A percentile compares a stretch with the other conserved stretches of the same genome.
Conservation (phyloP, 1,284 basidiomycete genomes). For the Trametes hirsuta region DNA sequence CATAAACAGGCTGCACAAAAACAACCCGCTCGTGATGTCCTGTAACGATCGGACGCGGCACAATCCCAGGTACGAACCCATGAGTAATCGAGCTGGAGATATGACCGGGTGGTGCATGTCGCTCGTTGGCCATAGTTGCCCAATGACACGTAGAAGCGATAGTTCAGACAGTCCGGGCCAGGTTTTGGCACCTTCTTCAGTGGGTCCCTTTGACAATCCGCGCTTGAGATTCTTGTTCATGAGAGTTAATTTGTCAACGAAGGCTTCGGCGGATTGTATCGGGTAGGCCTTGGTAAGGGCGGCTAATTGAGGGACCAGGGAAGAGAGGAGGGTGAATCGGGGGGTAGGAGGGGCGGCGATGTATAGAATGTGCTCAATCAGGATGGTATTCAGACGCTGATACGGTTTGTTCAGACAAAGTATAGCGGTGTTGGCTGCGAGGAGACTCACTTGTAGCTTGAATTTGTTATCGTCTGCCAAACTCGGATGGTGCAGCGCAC, state of each 20-base stretch:
- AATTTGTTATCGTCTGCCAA: conserved; percentile 90
- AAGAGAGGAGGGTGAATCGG: conserved; percentile 62
- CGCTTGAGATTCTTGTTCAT: conserved; percentile 96
- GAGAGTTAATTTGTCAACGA: conserved; percentile 81
- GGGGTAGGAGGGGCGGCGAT: conserved; percentile 68
- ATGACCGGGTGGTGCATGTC: conserved; percentile 92
- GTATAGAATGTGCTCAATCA: conserved; percentile 93
- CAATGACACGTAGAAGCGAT: conserved; percentile 79
- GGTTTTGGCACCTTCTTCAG: conserved; percentile 70
- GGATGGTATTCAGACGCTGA: conserved; percentile 75
- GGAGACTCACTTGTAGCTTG: conserved; percentile 76
- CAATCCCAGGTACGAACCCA: conserved; percentile 91
- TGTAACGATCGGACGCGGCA: conserved; percentile 74
- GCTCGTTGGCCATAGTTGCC: conserved; percentile 90
- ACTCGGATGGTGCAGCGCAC: conserved; percentile 90
- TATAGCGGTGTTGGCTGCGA: not conserved
- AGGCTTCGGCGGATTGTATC: conserved; percentile 76
- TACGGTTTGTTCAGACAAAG: not conserved
- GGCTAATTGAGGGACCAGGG: conserved; percentile 82
- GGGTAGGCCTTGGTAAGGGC: conserved; percentile 85
- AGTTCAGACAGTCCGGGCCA: conserved; percentile 91
- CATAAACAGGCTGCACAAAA: conserved; percentile 83
- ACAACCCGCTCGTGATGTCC: conserved; percentile 87
- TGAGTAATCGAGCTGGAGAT: conserved; percentile 85
- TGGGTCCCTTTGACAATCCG: conserved; percentile 79